phyloP scores from a whole-genome alignment of 306 rosid species.

The Casuarina cunninghamiana region DNA sequence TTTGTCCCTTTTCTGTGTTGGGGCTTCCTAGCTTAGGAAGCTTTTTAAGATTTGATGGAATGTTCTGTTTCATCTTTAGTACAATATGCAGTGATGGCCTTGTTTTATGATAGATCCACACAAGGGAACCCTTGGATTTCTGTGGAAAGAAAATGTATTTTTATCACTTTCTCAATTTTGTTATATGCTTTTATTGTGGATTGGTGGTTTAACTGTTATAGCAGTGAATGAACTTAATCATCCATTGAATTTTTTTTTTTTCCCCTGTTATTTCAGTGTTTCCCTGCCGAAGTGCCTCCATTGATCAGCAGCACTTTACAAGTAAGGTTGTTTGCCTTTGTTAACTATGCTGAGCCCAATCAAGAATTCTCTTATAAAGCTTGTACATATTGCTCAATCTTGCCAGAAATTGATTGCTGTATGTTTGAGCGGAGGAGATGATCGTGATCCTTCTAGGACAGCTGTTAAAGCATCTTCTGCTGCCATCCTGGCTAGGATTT shows the following conservation, averaged over 20 bases:
- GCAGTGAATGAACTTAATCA: background rate
- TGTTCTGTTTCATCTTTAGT: background rate
- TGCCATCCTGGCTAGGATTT: slow-evolving; percentile 89
- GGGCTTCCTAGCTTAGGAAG: background rate
- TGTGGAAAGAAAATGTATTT: background rate
- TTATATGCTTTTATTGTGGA: background rate
- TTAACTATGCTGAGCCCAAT: slow-evolving; percentile 11
- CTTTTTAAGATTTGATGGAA: background rate
- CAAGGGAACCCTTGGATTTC: background rate
- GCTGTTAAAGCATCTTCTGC: slow-evolving; percentile 89
- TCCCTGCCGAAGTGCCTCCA: slow-evolving; percentile 78
- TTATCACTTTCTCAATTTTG: background rate
- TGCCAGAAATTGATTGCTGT: slow-evolving; percentile 71
- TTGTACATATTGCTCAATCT: slow-evolving; percentile 24
- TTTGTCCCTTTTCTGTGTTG: background rate
- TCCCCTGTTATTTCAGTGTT: slow-evolving; percentile 57
- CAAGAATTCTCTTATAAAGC: slow-evolving; percentile 21
- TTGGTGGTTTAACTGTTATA: background rate
- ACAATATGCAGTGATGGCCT: background rate
- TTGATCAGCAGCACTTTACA: slow-evolving; percentile 82
- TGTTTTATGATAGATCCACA: background rate
- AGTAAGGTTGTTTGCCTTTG: slow-evolving; percentile 45
- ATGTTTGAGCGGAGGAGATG: slow-evolving; percentile 91
- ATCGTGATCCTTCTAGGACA: slow-evolving; percentile 75
- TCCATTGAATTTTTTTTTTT: slow-evolving; percentile 19